Evolutionary conservation across 805 yeast species (phyloP).

Genomic region (Candida bentonensis): DNA sequence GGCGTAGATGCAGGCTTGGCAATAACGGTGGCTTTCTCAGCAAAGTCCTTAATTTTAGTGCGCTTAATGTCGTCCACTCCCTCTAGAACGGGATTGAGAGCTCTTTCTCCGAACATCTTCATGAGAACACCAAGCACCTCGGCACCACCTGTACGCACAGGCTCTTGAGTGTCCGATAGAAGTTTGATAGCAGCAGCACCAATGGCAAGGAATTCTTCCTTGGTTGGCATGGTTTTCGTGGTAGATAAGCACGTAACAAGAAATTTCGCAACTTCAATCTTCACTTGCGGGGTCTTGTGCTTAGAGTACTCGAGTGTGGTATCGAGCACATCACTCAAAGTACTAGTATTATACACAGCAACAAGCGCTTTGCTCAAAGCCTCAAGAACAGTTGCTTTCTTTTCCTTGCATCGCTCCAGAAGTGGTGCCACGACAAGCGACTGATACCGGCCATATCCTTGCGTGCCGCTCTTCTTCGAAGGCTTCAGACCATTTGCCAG

Average conservation of each 20-base stretch:
- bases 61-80: constrained; percentile 66
- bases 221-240: constrained; percentile 34
- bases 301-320: constrained; percentile 44
- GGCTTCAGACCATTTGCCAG: constrained; percentile 53
- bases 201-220: constrained; percentile 41
- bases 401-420: constrained; percentile 78
- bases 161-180: constrained; percentile 73
- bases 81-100: constrained; percentile 43
- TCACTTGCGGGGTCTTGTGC: constrained; percentile 75
- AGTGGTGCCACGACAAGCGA: constrained; percentile 41
- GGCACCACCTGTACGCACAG: constrained; percentile 65
- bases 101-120: constrained; percentile 70
- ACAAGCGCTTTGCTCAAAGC: constrained; percentile 56
- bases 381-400: constrained; percentile 62
- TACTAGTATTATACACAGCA: constrained; percentile 39
- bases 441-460: constrained; percentile 40
- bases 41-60: constrained; percentile 49
- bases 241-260: constrained; percentile 47
- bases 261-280: constrained; percentile 53
- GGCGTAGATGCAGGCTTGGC: constrained; percentile 25
- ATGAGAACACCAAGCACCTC: constrained; percentile 67
- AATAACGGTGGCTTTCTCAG: constrained; percentile 40
- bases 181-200: constrained; percentile 44
- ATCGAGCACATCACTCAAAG: constrained; percentile 42
- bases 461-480: constrained; percentile 4